Base-by-base conservation (phyloP, 2,329 filamentous ascomycete species). In the Furcasterigmium sp. region DNA sequence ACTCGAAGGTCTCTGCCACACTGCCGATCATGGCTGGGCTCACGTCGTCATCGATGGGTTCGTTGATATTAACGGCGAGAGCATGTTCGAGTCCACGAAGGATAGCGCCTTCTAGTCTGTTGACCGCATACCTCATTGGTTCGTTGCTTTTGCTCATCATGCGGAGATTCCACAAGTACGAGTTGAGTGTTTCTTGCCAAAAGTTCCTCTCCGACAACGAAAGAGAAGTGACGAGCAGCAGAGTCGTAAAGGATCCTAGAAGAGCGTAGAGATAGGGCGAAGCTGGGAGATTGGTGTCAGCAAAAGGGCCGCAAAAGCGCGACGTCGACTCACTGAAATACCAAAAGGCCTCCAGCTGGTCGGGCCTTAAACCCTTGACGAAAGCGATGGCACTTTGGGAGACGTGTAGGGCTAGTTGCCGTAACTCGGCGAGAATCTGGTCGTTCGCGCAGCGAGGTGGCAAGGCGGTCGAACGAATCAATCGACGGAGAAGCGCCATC, bases 401-500 rank as follows among this genome's bases (percentile, higher is more conserved):
- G 10, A 56, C 57, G 37, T 61, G 56, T 2, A 61, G 51, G 2
- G 57, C 55, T 14, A 56, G 51, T 44, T 61, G 58, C 13, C 59
- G 57, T 20, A 62, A 54, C n/a, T 53, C 55, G 8, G 51, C 46
- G 14, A 61, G 50, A 2, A 60, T 50, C 8, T 50, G 48, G 19
- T 59, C 53, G 36, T 60, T 53, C n/a, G 46, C 38, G 44, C 58
- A 61, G 13, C 53, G 52, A 20, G 58, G 57, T 1, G 56, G 48
- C n/a, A 61, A 43, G 7, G 57, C 56, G 25, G 57, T 57, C 32
- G 57, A 61, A 25, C 57, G 56, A 5, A 73, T 61, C 44, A 73
- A 64, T 6, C 68, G 65, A 6, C 69, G 65, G 48, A 72, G 68
- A 3, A 73, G 57, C 18, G 67, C 66, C 47, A 72, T 69, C 42